Evolutionary conservation across 2,329 filamentous ascomycete genomes (phyloP).

Genomic region (Claviceps sp.): DNA sequence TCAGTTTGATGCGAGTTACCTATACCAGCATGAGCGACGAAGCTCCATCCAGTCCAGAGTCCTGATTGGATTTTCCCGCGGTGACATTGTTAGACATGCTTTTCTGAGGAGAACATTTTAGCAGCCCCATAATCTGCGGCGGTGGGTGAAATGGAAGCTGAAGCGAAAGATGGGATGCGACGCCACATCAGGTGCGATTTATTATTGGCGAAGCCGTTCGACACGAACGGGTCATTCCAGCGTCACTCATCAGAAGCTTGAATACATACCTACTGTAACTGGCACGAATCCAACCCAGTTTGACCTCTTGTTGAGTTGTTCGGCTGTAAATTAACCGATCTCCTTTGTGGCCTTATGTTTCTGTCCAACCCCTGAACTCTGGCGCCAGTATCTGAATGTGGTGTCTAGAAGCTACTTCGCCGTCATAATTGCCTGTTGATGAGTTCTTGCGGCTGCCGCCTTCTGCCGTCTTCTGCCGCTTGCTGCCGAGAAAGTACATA

Average conservation of each 20-base stretch:
- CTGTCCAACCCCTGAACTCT: too few relatives aligned
- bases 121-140: not conserved
- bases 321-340: too few relatives aligned
- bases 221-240: not conserved
- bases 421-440: too few relatives aligned
- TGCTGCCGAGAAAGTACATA: too few relatives aligned
- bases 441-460: too few relatives aligned
- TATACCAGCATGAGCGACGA: not conserved
- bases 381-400: too few relatives aligned
- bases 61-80: not conserved
- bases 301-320: too few relatives aligned
- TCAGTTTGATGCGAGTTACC: not conserved
- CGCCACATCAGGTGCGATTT: not conserved
- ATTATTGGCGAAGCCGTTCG: not conserved
- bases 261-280: not conserved
- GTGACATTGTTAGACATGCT: not conserved
- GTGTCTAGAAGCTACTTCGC: too few relatives aligned
- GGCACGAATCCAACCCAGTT: not conserved
- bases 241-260: not conserved
- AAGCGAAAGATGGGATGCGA: not conserved
- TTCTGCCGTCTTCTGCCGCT: too few relatives aligned
- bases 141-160: not conserved
- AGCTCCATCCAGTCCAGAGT: not conserved
- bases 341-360: too few relatives aligned
- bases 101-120: not conserved